Conservation (phyloP, 306 rosid species). For the Quercus parvula region DNA sequence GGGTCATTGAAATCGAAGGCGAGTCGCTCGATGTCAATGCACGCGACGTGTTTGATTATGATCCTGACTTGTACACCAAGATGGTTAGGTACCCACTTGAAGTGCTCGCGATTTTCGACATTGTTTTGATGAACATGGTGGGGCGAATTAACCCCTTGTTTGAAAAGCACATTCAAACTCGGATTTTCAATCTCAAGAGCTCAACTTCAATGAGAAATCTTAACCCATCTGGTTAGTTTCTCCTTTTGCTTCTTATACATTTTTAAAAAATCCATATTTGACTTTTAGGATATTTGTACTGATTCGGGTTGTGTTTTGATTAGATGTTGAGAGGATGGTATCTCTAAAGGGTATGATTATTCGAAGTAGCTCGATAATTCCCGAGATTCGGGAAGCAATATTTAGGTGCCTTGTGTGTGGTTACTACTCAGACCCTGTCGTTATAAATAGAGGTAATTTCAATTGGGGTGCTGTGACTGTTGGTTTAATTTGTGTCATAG, state of each 20-base stretch:
- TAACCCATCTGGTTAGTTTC: slow-evolving; percentile 80
- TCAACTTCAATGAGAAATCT: slow-evolving; percentile 90
- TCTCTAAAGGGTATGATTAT: slow-evolving; percentile 93
- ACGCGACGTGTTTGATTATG: slow-evolving; percentile 77
- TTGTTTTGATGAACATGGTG: slow-evolving; percentile 94
- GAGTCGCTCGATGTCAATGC: slow-evolving; percentile 84
- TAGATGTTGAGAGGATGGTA: slow-evolving; percentile 96
- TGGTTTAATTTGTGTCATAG: not conserved
- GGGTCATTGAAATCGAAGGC: slow-evolving; percentile 71
- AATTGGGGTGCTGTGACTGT: not conserved
- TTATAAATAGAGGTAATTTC: slow-evolving; percentile 77
- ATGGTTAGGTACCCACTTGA: slow-evolving; percentile 94
- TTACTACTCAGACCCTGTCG: slow-evolving; percentile 67
- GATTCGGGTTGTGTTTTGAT: not conserved
- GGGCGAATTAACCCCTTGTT: slow-evolving; percentile 67
- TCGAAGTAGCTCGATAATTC: slow-evolving; percentile 80
- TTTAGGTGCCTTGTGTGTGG: slow-evolving; percentile 96
- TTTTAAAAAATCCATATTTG: not conserved
- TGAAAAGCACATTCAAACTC: slow-evolving; percentile 89
- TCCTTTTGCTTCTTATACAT: not conserved
- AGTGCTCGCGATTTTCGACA: slow-evolving; percentile 91
- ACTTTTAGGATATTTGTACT: not conserved
- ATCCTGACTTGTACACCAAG: slow-evolving; percentile 83
- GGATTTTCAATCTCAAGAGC: slow-evolving; percentile 72
- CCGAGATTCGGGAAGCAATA: slow-evolving; percentile 93